Evolutionary conservation across 164 flowering plant species (phyloP).

Genomic region (Umbellularia californica): DNA sequence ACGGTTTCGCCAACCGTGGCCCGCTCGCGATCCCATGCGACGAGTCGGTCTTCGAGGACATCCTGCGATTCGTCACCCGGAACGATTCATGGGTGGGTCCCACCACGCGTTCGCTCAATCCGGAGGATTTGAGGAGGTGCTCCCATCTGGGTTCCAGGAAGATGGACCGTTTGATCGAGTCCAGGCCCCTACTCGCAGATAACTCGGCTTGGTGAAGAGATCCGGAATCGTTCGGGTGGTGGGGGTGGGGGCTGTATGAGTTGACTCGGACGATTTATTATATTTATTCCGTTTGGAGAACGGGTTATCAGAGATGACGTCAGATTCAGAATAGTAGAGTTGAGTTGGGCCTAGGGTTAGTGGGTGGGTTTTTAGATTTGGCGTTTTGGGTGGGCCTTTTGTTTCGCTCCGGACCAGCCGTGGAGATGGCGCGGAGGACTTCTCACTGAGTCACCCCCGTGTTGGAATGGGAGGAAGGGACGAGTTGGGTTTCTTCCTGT

Average conservation of each 20-base stretch:
- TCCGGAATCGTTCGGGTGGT: background rate
- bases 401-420: conserved; percentile 31
- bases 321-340: too few relatives aligned
- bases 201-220: conserved; percentile 21
- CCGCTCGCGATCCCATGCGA: conserved; percentile 89
- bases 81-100: conserved; percentile 25
- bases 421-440: conserved; percentile 47
- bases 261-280: background rate
- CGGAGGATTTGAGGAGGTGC: conserved; percentile 49
- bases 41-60: conserved; percentile 68
- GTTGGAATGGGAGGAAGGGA: conserved; percentile 42
- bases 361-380: background rate
- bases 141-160: conserved; percentile 32
- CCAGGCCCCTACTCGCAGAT: conserved; percentile 50
- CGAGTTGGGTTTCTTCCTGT: background rate
- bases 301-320: background rate
- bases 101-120: conserved; percentile 27
- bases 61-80: conserved; percentile 46
- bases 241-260: conserved; percentile 17
- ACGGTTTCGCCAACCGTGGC: conserved; percentile 61
- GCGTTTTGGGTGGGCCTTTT: conserved; percentile 1
- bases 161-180: conserved; percentile 53
- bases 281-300: background rate
- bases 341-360: background rate
- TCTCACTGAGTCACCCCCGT: conserved; percentile 69